A percentile compares a stretch with the other conserved stretches of the same genome.
Conservation (phyloP, 2,329 filamentous ascomycete species). For the Leptosphaerulina australis region DNA sequence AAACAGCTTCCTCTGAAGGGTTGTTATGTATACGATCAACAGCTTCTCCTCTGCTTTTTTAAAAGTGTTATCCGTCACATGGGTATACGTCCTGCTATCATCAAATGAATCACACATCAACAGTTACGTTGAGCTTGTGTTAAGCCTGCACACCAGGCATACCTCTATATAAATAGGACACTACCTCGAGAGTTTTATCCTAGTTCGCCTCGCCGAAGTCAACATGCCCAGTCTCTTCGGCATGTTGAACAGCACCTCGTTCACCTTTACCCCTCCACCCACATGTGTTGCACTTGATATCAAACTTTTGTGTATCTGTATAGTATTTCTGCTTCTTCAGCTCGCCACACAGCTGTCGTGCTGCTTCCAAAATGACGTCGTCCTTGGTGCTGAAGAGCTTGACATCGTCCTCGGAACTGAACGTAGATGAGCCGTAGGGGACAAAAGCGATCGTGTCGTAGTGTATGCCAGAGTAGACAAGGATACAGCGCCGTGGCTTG, state of each 20-base stretch:
- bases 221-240: constrained; percentile 59
- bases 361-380: constrained; percentile 62
- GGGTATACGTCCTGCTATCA: too few species aligned
- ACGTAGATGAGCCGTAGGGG: constrained; percentile 60
- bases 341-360: constrained; percentile 60
- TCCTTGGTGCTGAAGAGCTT: constrained; percentile 70
- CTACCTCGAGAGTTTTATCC: too few species aligned
- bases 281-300: constrained; percentile 77
- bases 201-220: constrained; percentile 44
- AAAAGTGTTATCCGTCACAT: too few species aligned
- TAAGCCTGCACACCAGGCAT: too few species aligned
- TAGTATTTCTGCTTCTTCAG: constrained; percentile 80
- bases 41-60: too few species aligned
- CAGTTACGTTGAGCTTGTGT: too few species aligned
- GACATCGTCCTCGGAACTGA: constrained; percentile 77
- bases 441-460: constrained; percentile 88
- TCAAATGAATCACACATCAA: too few species aligned
- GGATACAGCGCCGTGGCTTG: constrained; percentile 67
- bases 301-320: constrained; percentile 83
- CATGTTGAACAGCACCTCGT: constrained; percentile 66
- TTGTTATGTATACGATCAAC: too few species aligned
- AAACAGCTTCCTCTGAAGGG: too few species aligned
- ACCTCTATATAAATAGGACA: too few species aligned
- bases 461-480: constrained; percentile 91
- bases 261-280: constrained; percentile 72